Base-by-base conservation (phyloP, 768 basidiomycete species). In the Leccinum broughii region DNA sequence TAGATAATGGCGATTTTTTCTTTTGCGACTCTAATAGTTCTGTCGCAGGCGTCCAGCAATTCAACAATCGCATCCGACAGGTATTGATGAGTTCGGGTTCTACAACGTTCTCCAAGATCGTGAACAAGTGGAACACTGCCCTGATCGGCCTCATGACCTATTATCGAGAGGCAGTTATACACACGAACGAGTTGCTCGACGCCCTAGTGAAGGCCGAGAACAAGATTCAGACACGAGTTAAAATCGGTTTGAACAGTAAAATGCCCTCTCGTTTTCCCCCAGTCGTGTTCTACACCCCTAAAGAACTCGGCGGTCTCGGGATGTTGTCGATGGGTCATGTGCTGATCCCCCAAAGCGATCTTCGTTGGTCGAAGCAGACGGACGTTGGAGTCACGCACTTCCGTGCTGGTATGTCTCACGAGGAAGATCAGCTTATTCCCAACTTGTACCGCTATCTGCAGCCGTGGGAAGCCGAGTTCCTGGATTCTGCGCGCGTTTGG, bases 301-400 rank as follows among this genome's bases (percentile, higher is more conserved):
- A 98, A 87, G 97, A 98, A 81, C 79, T 98, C 34, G 97, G 96
- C 72, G 97, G 96, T 73, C 85, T 98, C 49, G 97, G 97, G 56
- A 98, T 98, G 97, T 80, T 99, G 69, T 98, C 95, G 3, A 99
- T 99, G 97, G 96, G 96, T 13, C 97, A 98, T 75, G 95, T 99
- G 54, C 82, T 99, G 54, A 98, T 99, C 61, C 97, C 97, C 46
- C 96, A 98, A 72, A 95, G 93, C 68, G 97, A 98, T 70, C 83
- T 98, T 34, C 85, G 96, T 58, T 98, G 95, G 95, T 94, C 92
- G 39, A 98, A 97, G 73, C 97, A 99, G 74, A 99, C 97, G 22
- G 96, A 98, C 68, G 89, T 93, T 28, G 93, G 92, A 62, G 95
- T 98, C 61, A 95, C 95, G 5, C 96, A 99, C 77, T 99, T 98